Evolutionary conservation across 495 filamentous ascomycete species (phyloP), one percentile per base, ranked within the genome.

Genomic region (Ramalina intermedia): DNA sequence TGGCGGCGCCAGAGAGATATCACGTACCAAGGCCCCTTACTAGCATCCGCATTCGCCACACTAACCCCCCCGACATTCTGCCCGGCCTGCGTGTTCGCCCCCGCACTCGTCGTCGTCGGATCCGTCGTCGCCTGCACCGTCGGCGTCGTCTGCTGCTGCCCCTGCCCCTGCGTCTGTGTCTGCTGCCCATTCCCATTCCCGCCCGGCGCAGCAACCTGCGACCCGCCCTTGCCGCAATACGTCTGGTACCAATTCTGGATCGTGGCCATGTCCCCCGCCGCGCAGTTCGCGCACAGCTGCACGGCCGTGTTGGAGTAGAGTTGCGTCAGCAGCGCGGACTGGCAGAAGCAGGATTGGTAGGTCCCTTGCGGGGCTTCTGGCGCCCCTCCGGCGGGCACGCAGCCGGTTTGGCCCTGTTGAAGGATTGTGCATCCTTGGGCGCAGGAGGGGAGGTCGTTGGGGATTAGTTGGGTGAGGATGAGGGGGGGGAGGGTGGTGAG

Each of bases 301-400:
- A 59, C 57, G 21, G 54, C 49, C 4, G 60, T 52, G 36, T 61
- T 62, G 17, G 55, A 55, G 39, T 73, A 60, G 20, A 76, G 61
- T 8, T 56, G 50, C 13, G 58, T 59, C 11, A 78, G 63, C 36
- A 61, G 56, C 11, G 60, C 48, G 12, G 69, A 74, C 51, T 70
- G 63, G 60, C 76, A 80, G 63, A 79, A 75, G 55, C 76, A 80
- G 21, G 66, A 66, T 47, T 71, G 63, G 58, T 72, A 74, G 51
- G 58, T 63, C 18, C 17, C 58, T 55, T 49, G 56, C 50, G 42
- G 63, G 50, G 45, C 56, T 59, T 47, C 27, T 4, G 44, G 44
- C 2, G 44, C 44, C 6, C 44, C 44, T 6, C 44, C 44, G 26
- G 45, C 42, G 35, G 68, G 65, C 13, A 67, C 50, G 52, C 76